Conservation (phyloP, 2,329 filamentous ascomycete species). For the Ophiocordyceps camponoti-floridani region DNA sequence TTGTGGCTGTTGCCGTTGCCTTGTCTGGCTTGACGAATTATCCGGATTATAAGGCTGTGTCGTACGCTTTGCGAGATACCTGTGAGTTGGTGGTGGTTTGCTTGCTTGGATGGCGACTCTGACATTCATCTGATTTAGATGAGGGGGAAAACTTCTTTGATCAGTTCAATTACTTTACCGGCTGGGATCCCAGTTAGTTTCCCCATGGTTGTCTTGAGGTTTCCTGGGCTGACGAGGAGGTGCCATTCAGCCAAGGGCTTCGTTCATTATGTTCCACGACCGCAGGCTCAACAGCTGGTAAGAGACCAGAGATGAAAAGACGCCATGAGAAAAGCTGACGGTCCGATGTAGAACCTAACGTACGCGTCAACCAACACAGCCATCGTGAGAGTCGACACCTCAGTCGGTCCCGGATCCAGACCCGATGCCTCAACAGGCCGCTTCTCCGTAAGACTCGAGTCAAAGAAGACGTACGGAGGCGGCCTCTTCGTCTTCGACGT, state of each 20-base stretch:
- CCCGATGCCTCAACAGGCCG: conserved; percentile 40
- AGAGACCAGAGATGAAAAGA: conserved; percentile 3
- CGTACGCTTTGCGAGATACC: conserved; percentile 28
- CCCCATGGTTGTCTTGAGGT: background rate
- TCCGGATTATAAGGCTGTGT: conserved; percentile 27
- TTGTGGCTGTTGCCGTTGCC: conserved; percentile 23
- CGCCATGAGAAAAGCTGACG: background rate
- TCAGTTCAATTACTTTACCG: conserved; percentile 33
- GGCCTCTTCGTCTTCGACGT: conserved; percentile 54
- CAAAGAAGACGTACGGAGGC: conserved; percentile 38
- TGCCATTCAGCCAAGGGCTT: conserved; percentile 22
- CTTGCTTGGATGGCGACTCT: background rate
- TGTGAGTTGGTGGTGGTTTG: conserved; percentile 17
- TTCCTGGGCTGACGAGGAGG: background rate
- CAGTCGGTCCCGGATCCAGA: conserved; percentile 24
- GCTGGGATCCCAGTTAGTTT: conserved; percentile 26
- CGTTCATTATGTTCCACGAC: conserved; percentile 32
- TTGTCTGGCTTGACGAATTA: conserved; percentile 22
- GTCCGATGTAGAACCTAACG: conserved; percentile 38
- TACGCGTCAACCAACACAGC: conserved; percentile 34
- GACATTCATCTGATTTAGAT: conserved; percentile 16
- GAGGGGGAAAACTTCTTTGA: conserved; percentile 33
- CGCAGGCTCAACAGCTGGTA: conserved; percentile 23
- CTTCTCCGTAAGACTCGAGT: conserved; percentile 44
- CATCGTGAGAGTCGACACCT: conserved; percentile 42